Percentiles rank a stretch among this genome's conserved stretches.
phyloP scores from a whole-genome alignment of 345 rosid species.

The Salix brachista region DNA sequence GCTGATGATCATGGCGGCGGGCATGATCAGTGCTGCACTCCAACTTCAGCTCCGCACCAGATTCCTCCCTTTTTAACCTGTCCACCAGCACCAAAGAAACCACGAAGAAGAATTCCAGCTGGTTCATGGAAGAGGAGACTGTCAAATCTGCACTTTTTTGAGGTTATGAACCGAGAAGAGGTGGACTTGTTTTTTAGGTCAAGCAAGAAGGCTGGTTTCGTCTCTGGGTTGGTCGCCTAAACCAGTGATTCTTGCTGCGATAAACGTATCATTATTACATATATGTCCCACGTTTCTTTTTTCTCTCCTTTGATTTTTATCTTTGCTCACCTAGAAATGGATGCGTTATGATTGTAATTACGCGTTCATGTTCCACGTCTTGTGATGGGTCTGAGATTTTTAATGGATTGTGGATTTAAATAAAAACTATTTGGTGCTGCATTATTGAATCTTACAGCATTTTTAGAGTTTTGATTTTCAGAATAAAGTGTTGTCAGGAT shows the following conservation, averaged over 20 bases:
- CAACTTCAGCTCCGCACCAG: constrained; percentile 22
- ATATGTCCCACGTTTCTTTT: neutral
- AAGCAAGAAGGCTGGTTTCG: neutral
- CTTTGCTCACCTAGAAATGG: neutral
- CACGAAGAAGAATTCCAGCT: neutral
- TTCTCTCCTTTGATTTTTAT: neutral
- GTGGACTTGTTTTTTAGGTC: neutral
- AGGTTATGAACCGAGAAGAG: constrained; percentile 19
- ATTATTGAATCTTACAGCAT: too few relatives aligned
- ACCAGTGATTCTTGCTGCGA: neutral
- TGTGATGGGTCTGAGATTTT: neutral
- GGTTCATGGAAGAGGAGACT: constrained; percentile 19
- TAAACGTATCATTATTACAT: neutral
- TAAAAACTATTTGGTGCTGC: too few relatives aligned
- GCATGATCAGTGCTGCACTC: constrained; percentile 17
- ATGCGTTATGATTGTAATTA: neutral
- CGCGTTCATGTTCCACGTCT: neutral
- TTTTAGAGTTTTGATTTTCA: too few relatives aligned
- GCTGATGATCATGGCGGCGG: neutral
- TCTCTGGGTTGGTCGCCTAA: neutral
- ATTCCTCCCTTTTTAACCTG: constrained; percentile 23
- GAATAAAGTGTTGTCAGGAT: too few relatives aligned
- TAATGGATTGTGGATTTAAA: neutral
- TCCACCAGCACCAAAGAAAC: constrained; percentile 29
- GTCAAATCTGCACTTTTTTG: constrained; percentile 21